These are phyloP conservation scores for Ganoderma sinense DNA, from an alignment of 1,284 basidiomycete species.

Conservation along the genomic window DNA sequence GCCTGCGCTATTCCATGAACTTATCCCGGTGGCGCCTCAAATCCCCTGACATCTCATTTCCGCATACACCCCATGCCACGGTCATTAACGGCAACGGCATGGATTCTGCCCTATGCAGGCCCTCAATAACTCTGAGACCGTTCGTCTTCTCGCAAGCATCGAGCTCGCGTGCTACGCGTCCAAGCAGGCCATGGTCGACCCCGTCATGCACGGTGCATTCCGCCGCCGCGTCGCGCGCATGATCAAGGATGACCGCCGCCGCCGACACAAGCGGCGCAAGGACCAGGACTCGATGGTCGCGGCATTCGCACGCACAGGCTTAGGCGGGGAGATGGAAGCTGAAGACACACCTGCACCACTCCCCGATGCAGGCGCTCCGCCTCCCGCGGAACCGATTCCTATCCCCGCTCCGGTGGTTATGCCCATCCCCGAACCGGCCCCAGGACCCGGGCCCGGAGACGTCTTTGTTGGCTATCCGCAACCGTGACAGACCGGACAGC, in stretches of 20 bases:
- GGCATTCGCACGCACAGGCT: conserved; percentile 72
- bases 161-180: conserved; percentile 82
- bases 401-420: conserved; percentile 31
- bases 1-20: conserved; percentile 14
- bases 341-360: background rate
- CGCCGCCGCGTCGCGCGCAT: conserved; percentile 76
- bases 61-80: conserved; percentile 3
- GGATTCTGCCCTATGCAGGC: conserved; percentile 52
- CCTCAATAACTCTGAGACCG: conserved; percentile 79
- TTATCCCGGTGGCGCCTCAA: background rate
- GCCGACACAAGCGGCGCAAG: conserved; percentile 78
- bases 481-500: conserved; percentile 14
- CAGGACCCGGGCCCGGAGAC: conserved; percentile 5
- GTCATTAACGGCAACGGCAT: background rate
- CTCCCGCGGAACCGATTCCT: conserved; percentile 28
- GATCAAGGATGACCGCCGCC: conserved; percentile 82
- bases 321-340: conserved; percentile 36
- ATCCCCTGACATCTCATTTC: conserved; percentile 9
- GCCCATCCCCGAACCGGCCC: conserved; percentile 26
- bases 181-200: conserved; percentile 70
- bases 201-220: conserved; percentile 64
- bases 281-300: conserved; percentile 83
- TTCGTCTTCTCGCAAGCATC: conserved; percentile 79
- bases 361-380: conserved; percentile 21
- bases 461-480: conserved; percentile 20